Base-by-base conservation (phyloP, 768 basidiomycete genomes). In the Phlebiopsis flavidoalba region DNA sequence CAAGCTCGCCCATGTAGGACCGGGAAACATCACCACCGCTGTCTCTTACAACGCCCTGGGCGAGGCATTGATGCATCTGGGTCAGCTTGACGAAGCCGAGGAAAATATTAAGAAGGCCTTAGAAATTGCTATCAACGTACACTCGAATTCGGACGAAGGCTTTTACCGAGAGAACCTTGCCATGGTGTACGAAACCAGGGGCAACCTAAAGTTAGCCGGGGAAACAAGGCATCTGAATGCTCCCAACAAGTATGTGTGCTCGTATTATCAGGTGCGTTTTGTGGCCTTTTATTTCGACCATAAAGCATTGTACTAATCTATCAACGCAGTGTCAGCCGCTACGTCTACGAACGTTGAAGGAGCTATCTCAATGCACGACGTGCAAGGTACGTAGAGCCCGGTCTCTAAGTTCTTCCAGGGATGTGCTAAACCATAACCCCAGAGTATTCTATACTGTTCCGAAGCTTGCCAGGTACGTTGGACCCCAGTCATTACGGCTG, bases 141-240 rank as follows among this genome's bases (percentile, higher is more conserved):
- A 69, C 2, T 59, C 66, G 19, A 57, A 66, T 15, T 68, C 72
- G 26, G 76, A 77, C 61, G 71, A 69, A 2, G 75, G 75, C 4
- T 72, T 71, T 5, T 72, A 75, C 45, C 64, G 74, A 17, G 76
- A 79, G 60, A 77, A 76, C 58, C 66, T 77, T 14, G 77, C 69
- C 0, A 64, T 69, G 51, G 64, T 77, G 15, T 70, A 72, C 35
- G 79, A 78, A 63, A 66, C 69, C 40, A 65, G 65, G 48, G 76
- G 73, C 8, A 61, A 74, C 57, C 46, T 72, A 64, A 19, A 54
- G 15, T 67, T 66, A 26, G 76, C 76, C 0, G 73, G 68, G 46
- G 64, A 66, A 11, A 71, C 71, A 26, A 66, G 76, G 17, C 12
- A 3, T 3, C 61, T 31, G 63, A 63, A 51, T 69, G 71, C 58